Percentiles rank a stretch among this genome's conserved stretches.
Conservation (phyloP, 805 yeast genomes). For the Candida arabinofermentans region DNA sequence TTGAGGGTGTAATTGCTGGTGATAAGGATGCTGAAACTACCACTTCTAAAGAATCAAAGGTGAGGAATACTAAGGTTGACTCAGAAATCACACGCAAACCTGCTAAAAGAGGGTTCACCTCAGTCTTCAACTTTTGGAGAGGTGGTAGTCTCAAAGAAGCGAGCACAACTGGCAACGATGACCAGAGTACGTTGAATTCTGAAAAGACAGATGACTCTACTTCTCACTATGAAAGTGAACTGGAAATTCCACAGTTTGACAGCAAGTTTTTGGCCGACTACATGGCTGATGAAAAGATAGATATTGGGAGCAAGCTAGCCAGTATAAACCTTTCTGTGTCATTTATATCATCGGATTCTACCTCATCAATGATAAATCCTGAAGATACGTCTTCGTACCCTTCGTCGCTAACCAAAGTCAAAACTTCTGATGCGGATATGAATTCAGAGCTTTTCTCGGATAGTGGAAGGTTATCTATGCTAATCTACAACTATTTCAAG, state of each 20-base stretch:
- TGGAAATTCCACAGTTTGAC: conserved; percentile 3
- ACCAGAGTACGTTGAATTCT: neutral
- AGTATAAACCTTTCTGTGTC: conserved; percentile 3
- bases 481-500: conserved; percentile 8
- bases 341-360: conserved; percentile 8
- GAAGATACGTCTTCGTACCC: neutral
- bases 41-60: neutral
- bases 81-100: neutral
- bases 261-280: conserved; percentile 4
- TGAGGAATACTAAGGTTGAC: neutral
- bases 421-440: neutral
- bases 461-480: conserved; percentile 6
- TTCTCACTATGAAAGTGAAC: neutral
- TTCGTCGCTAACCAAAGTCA: neutral
- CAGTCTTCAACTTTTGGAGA: conserved; percentile 14
- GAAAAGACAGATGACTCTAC: no score
- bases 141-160: neutral
- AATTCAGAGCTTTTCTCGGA: neutral
- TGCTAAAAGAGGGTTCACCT: neutral
- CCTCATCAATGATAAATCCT: conserved; percentile 2
- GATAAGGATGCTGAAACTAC: no score
- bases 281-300: conserved; percentile 12
- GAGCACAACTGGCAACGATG: neutral
- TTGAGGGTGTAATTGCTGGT: conserved; percentile 7
- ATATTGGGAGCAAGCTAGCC: conserved; percentile 9